Base-by-base conservation (phyloP, 306 rosid genomes). In the Acacia melanoxylon region DNA sequence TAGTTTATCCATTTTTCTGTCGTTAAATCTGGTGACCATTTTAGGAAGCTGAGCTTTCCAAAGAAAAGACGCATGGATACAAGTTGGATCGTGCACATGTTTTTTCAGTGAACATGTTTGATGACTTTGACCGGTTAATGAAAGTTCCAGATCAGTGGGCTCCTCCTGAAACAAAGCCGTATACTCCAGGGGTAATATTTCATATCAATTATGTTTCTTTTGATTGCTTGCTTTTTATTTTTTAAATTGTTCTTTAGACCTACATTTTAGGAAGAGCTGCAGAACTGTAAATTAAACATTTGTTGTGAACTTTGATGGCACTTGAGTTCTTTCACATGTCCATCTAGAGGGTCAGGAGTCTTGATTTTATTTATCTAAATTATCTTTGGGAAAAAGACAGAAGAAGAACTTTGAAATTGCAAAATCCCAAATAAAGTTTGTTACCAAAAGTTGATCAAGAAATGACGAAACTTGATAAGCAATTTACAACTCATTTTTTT, bases 11-110 rank as follows among this genome's bases (percentile, higher is more conserved):
- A 19, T 29, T 27, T 49, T 29, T 29, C 25, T 49, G 17, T 45
- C 24, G 3, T 72, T 72, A 24, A 25, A 56, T 75, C 79, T 22
- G 74, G n/a, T 48, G 41, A 3, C 46, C 51, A 17, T 78, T 81
- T 41, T 80, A 95, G 99, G 99, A 93, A 82, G 99, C 99, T 4
- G 98, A 95, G 79, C 91, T 93, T 51, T 98, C 98, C 22, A 93
- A 81, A 83, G 98, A 93, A 86, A 93, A 87, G 86, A 91, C 97
- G 6, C 90, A 95, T 68, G 98, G 97, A 11, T 95, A 95, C 85
- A 95, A 93, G 76, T 77, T 95, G 89, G 99, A 95, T 66, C 87
- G 90, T 0, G 68, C 92, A 0, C 99, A 95, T 76, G 87, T 95
- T 29, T 95, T 95, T 85, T 74, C 91, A 0, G 93, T 93, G 33